Conservation (phyloP, 371 early-diverging fungal genomes). For the Mucor sp. region DNA sequence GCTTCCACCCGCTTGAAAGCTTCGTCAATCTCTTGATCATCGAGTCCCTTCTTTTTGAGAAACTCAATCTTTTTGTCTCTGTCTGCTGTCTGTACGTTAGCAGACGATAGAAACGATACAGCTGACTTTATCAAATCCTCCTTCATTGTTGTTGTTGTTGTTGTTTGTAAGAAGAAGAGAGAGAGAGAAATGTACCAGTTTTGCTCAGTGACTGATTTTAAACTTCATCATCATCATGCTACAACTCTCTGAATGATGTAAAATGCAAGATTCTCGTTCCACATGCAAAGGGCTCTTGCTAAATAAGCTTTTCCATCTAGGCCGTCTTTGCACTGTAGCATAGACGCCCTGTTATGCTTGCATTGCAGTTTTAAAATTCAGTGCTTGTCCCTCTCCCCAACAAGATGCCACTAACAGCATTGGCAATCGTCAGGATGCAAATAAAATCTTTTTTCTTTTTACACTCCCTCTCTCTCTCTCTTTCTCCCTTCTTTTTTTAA, state of each 20-base stretch:
- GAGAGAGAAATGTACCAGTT: background rate
- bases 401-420: no score
- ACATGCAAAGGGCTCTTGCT: background rate
- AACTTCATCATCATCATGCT: background rate
- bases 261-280: background rate
- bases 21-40: conserved; percentile 57
- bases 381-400: background rate
- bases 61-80: conserved; percentile 60
- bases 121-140: conserved; percentile 57
- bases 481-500: background rate
- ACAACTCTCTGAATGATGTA: background rate
- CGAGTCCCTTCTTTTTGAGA: conserved; percentile 60
- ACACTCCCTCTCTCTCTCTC: background rate
- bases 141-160: no score
- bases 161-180: background rate
- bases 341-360: background rate
- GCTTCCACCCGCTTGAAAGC: conserved; percentile 44
- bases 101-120: conserved; percentile 55
- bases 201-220: background rate
- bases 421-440: background rate
- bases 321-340: no score
- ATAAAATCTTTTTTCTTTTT: background rate
- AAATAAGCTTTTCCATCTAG: background rate
- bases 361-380: background rate
- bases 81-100: conserved; percentile 54